Evolutionary conservation across 1,284 basidiomycete species (phyloP).

Genomic region (Irpex lacteus): DNA sequence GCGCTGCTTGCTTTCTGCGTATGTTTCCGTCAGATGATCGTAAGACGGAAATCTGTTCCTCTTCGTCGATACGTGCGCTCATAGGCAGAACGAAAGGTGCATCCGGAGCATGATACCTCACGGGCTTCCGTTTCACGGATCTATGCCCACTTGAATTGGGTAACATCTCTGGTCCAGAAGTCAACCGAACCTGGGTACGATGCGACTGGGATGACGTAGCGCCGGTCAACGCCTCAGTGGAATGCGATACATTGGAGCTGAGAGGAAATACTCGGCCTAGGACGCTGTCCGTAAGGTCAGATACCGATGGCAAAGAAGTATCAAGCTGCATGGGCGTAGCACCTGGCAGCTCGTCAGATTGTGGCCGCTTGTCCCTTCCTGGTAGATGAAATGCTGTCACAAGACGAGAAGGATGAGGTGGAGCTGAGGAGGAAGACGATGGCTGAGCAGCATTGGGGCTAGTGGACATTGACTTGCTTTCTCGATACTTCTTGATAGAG

Average conservation of each 20-base stretch:
- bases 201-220: conserved; percentile 25
- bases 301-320: conserved; percentile 8
- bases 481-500: conserved; percentile 32
- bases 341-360: background rate
- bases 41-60: background rate
- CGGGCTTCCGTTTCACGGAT: conserved; percentile 16
- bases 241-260: conserved; percentile 19
- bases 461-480: conserved; percentile 16
- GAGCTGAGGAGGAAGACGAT: background rate
- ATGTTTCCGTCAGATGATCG: background rate
- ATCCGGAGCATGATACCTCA: background rate
- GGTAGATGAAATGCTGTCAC: background rate
- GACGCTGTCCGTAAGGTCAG: conserved; percentile 24
- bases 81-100: background rate
- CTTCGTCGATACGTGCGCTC: background rate
- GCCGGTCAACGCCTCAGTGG: conserved; percentile 15
- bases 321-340: conserved; percentile 3
- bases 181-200: conserved; percentile 10
- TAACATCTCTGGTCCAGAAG: background rate
- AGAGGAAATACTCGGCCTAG: conserved; percentile 25
- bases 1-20: background rate
- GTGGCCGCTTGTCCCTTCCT: background rate
- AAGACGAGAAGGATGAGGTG: background rate
- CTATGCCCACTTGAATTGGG: background rate
- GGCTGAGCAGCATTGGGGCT: conserved; percentile 1